Evolutionary conservation across 192 early-diverging fungal species (phyloP).

Genomic region (Linderina pennispora): DNA sequence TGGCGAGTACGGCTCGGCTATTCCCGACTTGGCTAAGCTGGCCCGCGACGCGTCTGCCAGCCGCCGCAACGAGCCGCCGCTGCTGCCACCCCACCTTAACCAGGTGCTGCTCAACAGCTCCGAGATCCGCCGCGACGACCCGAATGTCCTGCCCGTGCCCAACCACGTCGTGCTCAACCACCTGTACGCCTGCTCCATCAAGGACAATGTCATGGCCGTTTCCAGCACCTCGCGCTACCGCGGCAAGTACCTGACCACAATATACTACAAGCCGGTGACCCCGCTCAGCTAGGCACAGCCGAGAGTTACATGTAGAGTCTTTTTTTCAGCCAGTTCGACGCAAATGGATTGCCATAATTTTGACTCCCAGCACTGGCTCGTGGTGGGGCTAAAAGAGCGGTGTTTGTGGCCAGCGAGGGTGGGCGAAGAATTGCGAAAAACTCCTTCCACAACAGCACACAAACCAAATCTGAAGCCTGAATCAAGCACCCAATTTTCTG

Average conservation of each 20-base stretch:
- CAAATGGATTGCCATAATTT: no score
- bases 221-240: conserved; percentile 86
- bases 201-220: conserved; percentile 94
- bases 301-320: no score
- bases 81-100: conserved; percentile 88
- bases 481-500: no score
- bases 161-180: conserved; percentile 94
- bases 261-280: conserved; percentile 47
- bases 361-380: no score
- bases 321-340: no score
- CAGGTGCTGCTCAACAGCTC: conserved; percentile 83
- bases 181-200: conserved; percentile 91
- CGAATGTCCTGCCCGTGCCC: conserved; percentile 77
- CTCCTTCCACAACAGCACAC: no score
- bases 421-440: no score
- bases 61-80: conserved; percentile 63
- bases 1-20: conserved; percentile 54
- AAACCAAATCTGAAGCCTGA: no score
- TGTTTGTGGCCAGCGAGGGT: no score
- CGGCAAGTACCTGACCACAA: conserved; percentile 67
- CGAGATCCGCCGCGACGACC: conserved; percentile 66
- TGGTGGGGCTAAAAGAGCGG: no score
- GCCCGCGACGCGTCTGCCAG: conserved; percentile 25
- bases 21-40: conserved; percentile 49
- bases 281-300: not conserved